A percentile compares a stretch with the other conserved stretches of the same genome.
These are phyloP conservation scores for Solanum chmielewskii DNA, from an alignment of 257 asterid species.

Conservation along the genomic window DNA sequence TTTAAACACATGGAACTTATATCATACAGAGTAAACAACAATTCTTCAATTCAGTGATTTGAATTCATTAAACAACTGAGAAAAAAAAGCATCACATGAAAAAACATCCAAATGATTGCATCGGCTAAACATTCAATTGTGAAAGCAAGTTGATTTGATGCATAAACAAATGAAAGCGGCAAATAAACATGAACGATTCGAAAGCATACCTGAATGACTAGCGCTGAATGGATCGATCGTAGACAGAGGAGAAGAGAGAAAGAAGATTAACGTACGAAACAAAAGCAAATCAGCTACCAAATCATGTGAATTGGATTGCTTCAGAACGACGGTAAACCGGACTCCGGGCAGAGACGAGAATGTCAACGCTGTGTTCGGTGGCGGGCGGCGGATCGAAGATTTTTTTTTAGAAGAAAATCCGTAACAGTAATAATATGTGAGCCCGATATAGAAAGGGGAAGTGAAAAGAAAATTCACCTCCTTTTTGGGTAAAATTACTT, in stretches of 20 bases:
- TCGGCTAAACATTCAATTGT: not conserved
- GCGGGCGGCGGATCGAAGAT: slow-evolving; percentile 36
- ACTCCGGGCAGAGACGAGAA: not conserved
- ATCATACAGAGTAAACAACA: not conserved
- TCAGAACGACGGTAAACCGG: not conserved
- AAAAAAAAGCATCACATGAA: not conserved
- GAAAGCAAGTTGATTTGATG: not conserved
- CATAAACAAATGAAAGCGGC: not conserved
- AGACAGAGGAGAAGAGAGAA: not conserved
- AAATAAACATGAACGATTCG: not conserved
- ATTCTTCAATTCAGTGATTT: not conserved
- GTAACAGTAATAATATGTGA: not conserved
- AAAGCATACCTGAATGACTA: not conserved
- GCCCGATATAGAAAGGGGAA: not conserved
- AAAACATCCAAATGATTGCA: not conserved
- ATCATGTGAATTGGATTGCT: not conserved
- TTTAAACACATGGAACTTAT: not conserved
- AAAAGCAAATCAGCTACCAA: not conserved
- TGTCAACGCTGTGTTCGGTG: slow-evolving; percentile 7
- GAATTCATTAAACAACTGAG: not conserved
- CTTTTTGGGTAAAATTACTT: slow-evolving; percentile 16
- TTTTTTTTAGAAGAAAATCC: not conserved
- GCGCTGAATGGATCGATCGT: not conserved
- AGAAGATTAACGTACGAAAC: not conserved
- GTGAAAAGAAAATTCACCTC: slow-evolving; percentile 4